Conservation (phyloP, 164 flowering plant species). For the Stephania yunnanensis region DNA sequence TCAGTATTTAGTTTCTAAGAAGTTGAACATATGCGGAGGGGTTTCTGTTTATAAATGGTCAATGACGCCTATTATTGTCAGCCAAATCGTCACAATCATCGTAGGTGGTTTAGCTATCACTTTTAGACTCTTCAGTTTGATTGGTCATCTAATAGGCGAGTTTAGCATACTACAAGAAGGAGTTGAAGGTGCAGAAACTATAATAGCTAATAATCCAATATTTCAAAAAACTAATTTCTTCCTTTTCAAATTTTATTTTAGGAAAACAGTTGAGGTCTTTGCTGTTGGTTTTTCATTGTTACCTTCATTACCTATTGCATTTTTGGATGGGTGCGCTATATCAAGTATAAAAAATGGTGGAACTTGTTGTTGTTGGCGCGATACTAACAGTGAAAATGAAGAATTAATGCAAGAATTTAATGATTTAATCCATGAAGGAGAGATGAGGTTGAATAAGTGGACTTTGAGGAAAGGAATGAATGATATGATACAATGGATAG, state of each 20-base stretch:
- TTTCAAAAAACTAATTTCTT: too few relatives aligned
- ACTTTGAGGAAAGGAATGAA: not conserved
- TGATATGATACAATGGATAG: constrained; percentile 2
- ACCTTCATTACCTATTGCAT: too few relatives aligned
- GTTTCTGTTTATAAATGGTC: constrained; percentile 8
- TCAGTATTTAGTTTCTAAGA: not conserved
- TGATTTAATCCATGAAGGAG: not conserved
- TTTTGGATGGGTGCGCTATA: too few relatives aligned
- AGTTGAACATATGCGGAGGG: not conserved
- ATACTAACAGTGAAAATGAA: too few relatives aligned
- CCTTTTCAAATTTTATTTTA: too few relatives aligned
- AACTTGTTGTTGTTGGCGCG: not conserved
- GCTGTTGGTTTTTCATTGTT: too few relatives aligned
- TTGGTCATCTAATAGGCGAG: not conserved
- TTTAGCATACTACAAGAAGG: too few relatives aligned
- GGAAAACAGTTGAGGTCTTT: too few relatives aligned
- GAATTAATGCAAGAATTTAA: not conserved
- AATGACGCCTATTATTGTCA: not conserved
- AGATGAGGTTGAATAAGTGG: not conserved
- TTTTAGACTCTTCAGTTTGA: not conserved
- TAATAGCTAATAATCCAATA: too few relatives aligned
- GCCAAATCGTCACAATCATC: not conserved
- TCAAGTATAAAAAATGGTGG: not conserved
- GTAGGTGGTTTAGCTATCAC: constrained; percentile 1
- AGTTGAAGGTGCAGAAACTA: not conserved